A percentile compares a stretch with the other conserved stretches of the same genome.
Conservation (phyloP, 2,329 filamentous ascomycete species). For the Nothophoma quercina region DNA sequence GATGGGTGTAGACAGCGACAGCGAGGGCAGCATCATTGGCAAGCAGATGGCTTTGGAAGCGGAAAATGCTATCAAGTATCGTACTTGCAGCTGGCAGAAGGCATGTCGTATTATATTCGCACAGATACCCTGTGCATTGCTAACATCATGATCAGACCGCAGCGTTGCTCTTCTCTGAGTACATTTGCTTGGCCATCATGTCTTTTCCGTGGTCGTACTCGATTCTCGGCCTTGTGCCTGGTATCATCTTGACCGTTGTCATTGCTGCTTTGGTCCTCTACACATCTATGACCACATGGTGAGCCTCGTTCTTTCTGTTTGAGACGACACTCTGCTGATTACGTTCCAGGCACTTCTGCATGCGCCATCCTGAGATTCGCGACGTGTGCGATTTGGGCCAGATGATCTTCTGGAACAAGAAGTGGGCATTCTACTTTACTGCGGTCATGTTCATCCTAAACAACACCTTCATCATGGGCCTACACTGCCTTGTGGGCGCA, state of each 20-base stretch:
- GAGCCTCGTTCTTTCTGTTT: conserved; percentile 30
- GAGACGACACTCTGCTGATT: conserved; percentile 13
- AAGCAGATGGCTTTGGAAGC: conserved; percentile 80
- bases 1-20: conserved; percentile 42
- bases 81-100: conserved; percentile 94
- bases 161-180: conserved; percentile 89
- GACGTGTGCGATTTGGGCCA: conserved; percentile 97
- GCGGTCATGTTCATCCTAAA: conserved; percentile 92
- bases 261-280: conserved; percentile 83
- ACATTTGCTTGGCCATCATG: conserved; percentile 94
- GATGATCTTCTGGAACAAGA: conserved; percentile 87
- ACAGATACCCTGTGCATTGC: neutral
- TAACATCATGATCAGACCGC: conserved; percentile 68
- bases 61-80: conserved; percentile 83
- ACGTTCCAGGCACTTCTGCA: conserved; percentile 79
- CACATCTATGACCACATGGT: conserved; percentile 74
- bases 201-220: conserved; percentile 95
- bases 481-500: conserved; percentile 84
- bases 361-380: conserved; percentile 87
- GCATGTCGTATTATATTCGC: conserved; percentile 50
- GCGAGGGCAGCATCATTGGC: conserved; percentile 56
- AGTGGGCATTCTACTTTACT: conserved; percentile 71
- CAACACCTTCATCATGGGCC: conserved; percentile 87
- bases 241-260: conserved; percentile 81
- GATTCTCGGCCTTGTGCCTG: conserved; percentile 83